phyloP scores from a whole-genome alignment of 2,329 filamentous ascomycete species.

The Cytospora schulzeri region DNA sequence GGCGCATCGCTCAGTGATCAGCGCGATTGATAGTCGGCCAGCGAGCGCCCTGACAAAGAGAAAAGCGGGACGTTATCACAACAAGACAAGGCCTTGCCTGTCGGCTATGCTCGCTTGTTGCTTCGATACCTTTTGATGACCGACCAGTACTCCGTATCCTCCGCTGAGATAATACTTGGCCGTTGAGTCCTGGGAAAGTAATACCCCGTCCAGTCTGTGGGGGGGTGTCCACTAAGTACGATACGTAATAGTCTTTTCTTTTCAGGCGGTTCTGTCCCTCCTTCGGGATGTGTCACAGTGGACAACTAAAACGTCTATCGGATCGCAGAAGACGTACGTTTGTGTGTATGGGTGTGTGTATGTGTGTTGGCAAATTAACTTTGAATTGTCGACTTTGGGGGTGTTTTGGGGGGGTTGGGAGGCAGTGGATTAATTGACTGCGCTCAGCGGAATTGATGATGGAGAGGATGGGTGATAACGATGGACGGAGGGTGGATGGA shows the following conservation, averaged over 20 bases:
- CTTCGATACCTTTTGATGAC: not conserved
- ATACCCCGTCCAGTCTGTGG: not conserved
- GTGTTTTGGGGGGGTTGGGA: not conserved
- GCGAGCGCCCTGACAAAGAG: constrained; percentile 28
- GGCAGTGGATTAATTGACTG: not conserved
- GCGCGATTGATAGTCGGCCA: constrained; percentile 26
- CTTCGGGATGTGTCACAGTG: not conserved
- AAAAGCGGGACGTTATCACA: constrained; percentile 30
- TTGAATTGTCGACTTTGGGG: no score
- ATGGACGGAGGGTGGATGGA: not conserved
- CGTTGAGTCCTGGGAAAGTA: constrained; percentile 14
- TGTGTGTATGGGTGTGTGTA: not conserved
- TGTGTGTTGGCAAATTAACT: not conserved
- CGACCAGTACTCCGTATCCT: not conserved
- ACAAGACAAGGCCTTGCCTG: constrained; percentile 25
- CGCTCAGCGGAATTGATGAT: not conserved
- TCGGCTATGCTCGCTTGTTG: constrained; percentile 17
- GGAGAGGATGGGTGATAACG: not conserved
- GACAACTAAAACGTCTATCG: not conserved
- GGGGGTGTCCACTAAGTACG: not conserved
- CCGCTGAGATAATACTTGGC: not conserved
- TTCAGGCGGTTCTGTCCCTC: not conserved
- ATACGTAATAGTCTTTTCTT: not conserved
- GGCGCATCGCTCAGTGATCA: constrained; percentile 22
- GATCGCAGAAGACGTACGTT: not conserved